Base-by-base conservation (phyloP, 2,329 filamentous ascomycete species). In the Xylariaceae sp. region DNA sequence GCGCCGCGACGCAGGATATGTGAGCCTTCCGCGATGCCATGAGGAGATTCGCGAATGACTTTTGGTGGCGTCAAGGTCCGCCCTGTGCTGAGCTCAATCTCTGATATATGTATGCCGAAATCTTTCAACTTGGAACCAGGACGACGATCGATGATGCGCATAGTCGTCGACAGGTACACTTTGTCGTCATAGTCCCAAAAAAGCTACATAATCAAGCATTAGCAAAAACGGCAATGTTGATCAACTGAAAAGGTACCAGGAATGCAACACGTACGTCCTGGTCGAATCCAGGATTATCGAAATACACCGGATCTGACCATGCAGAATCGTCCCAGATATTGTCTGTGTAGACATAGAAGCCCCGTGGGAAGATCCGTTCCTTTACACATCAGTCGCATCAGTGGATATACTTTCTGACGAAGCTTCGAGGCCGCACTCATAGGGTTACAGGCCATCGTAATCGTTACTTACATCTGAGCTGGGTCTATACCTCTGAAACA, bases 231-330 rank as follows among this genome's bases (percentile, higher is more conserved):
- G 17, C 3, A 38, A 18, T 22, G 35, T 43, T 19, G 19, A 19
- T 7, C 30, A 22, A 12, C 11, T 17, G 32, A 15, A 30, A 18
- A 47, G n/a, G 38, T 3, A 11, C 14, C 18, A 30, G 3, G 6
- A 5, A 9, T 27, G n/a, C n/a, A 22, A 10, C 31, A 64, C 66
- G 56, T 59, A 76, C 74, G 61, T 78, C 76, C 59, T 78, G 76
- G 52, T 80, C 75, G 47, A 78, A 78, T 1, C 76, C 76, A 1
- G 74, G 68, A 39, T 77, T 74, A 45, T 80, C 77, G 53, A 81
- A 78, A 52, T 74, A 78, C 0, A 77, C 63, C 0, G 77, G 76
- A 41, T 81, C 75, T 5, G 74, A 77, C 77, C 77, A 81, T 3
- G 71, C 66, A 6, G 53, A 61, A 0, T 73, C 69, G 39, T 78